Evolutionary conservation across 169 alveolate genomes (phyloP), one percentile per base, ranked within the genome.

Genomic region (Pseudocohnilembus persalinus): DNA sequence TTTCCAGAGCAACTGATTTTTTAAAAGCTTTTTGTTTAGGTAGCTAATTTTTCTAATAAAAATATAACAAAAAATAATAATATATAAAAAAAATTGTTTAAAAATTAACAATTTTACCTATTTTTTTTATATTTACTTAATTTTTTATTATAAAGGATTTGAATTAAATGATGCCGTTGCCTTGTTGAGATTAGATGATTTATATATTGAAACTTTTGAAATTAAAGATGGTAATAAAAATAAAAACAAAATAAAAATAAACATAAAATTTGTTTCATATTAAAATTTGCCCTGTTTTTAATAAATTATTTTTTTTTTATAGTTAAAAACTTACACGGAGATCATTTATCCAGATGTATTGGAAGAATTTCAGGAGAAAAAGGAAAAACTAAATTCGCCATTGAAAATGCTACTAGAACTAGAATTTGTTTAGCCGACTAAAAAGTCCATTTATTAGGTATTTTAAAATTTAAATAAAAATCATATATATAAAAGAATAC

Each of bases 161-260:
- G 99, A 98, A 84, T 93, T 98, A 30, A 98, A 98, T 89, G 99
- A 99, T 93, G 98, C 99, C 4, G 98, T 98, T 74, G 99, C 99
- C 29, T 91, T 99, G 85, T 94, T 99, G 73, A 94, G 99, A 85
- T 93, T 99, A 81, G 99, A 99, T 82, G 99, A 99, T 89, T 95
- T 99, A 77, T 98, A 98, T 92, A 90, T 99, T 33, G 99, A 98
- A 93, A 95, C 99, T 75, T 99, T 99, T 92, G 99, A 98, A 89
- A 97, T 98, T 74, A 97, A 98, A 88, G 99, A 99, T 92, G 89
- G 94, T 91, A 78, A 82, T 68, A 35, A 29, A 30, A 28, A 25
- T 77, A 76, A 74, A 31, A n/a, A 75, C 29, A 33, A 26, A 31
- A 29, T 1, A 29, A 30, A 74, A 28, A n/a, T 74, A 34, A 74